phyloP scores from a whole-genome alignment of 208 protist genomes.

The Trypanosoma boissoni region DNA sequence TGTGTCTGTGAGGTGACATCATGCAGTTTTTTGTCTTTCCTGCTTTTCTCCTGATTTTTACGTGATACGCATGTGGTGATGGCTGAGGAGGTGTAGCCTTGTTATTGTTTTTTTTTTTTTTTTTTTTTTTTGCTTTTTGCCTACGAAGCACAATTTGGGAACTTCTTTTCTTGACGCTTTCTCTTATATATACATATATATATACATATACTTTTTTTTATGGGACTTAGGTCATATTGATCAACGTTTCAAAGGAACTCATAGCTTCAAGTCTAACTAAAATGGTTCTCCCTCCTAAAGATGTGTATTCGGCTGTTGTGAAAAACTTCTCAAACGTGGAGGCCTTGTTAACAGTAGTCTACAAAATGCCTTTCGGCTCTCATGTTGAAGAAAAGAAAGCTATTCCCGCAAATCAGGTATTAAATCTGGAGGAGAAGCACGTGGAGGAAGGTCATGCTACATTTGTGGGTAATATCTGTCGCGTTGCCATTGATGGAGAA shows the following conservation, averaged over 20 bases:
- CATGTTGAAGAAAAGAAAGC: conserved; percentile 11
- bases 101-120: conserved; percentile 10
- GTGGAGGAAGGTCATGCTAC: conserved; percentile 20
- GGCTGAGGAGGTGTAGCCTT: not conserved
- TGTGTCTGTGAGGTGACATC: not conserved
- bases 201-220: too few relatives aligned
- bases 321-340: conserved; percentile 36
- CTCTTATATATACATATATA: not conserved
- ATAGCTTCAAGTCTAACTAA: conserved; percentile 9
- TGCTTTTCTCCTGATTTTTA: not conserved
- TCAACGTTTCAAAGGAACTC: not conserved
- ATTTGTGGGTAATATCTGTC: conserved; percentile 33
- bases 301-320: conserved; percentile 66
- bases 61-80: not conserved
- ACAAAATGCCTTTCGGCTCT: conserved; percentile 28
- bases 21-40: not conserved
- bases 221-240: too few relatives aligned
- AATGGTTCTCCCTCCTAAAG: conserved; percentile 52
- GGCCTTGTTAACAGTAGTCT: conserved; percentile 38
- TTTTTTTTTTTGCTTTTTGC: conserved; percentile 3
- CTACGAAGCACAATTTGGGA: too few relatives aligned
- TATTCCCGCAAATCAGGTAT: conserved; percentile 28
- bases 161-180: too few relatives aligned
- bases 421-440: conserved; percentile 31
- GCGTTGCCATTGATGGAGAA: conserved; percentile 34